Evolutionary conservation across 257 asterid species (phyloP).

Genomic region (Vinca minor): DNA sequence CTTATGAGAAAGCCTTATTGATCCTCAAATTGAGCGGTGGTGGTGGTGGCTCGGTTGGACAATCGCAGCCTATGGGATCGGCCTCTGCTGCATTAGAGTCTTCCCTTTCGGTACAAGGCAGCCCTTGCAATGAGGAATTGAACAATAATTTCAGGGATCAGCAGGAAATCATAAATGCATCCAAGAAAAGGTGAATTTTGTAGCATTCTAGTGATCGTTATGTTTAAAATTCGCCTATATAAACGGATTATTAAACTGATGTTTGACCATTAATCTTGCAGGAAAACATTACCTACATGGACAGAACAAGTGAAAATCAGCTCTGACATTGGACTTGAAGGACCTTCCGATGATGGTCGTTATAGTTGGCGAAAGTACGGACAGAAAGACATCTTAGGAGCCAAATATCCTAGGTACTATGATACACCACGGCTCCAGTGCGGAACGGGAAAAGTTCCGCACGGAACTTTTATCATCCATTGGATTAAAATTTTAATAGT

Average conservation of each 20-base stretch:
- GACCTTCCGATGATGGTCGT: slow-evolving; percentile 72
- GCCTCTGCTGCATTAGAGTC: slow-evolving; percentile 31
- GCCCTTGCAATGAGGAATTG: slow-evolving; percentile 41
- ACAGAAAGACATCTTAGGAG: slow-evolving; percentile 51
- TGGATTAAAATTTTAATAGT: too few species aligned
- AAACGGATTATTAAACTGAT: background rate
- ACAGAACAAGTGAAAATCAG: slow-evolving; percentile 50
- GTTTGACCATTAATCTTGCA: slow-evolving; percentile 24
- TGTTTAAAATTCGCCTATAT: background rate
- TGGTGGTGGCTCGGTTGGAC: slow-evolving; percentile 25
- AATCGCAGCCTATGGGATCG: slow-evolving; percentile 19
- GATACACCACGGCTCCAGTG: too few species aligned
- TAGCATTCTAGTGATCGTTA: background rate
- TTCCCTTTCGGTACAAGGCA: slow-evolving; percentile 46
- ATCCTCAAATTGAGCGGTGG: slow-evolving; percentile 59
- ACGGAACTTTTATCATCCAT: too few species aligned
- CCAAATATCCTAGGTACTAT: slow-evolving; percentile 40
- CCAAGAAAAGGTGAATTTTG: slow-evolving; percentile 57
- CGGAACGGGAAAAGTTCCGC: too few species aligned
- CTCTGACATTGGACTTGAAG: slow-evolving; percentile 62
- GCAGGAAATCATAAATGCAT: slow-evolving; percentile 23
- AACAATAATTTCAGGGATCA: slow-evolving; percentile 29
- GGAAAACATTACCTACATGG: slow-evolving; percentile 76
- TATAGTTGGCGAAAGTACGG: slow-evolving; percentile 87
- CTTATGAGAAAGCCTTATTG: slow-evolving; percentile 64